A percentile compares a stretch with the other conserved stretches of the same genome.
These are phyloP conservation scores for Trichophyton benhamiae DNA, from an alignment of 2,329 filamentous ascomycete genomes.

Conservation along the genomic window DNA sequence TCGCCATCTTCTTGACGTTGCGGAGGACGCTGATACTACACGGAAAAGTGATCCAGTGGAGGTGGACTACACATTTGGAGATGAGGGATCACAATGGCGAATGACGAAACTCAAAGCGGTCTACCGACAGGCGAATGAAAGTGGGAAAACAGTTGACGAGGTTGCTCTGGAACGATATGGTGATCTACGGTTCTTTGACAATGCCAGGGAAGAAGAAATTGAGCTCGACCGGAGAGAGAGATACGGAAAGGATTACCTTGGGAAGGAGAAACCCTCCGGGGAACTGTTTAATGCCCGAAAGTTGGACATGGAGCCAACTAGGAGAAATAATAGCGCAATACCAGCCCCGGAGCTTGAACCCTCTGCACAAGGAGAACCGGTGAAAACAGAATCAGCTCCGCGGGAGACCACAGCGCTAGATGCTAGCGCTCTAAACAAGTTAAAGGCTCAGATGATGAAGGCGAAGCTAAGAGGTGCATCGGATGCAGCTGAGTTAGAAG, in stretches of 20 bases:
- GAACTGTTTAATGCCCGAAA: conserved; percentile 72
- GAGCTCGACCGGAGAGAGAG: conserved; percentile 71
- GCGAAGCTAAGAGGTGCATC: conserved; percentile 72
- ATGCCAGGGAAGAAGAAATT: conserved; percentile 82
- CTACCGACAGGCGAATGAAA: conserved; percentile 66
- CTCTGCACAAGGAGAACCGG: conserved; percentile 43
- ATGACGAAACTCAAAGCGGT: conserved; percentile 90
- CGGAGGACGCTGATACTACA: conserved; percentile 39
- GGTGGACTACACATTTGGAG: conserved; percentile 75
- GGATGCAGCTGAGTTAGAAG: conserved; percentile 64
- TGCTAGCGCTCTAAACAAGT: conserved; percentile 69
- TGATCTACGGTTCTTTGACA: conserved; percentile 71
- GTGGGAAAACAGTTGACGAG: conserved; percentile 61
- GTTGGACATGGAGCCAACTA: conserved; percentile 43
- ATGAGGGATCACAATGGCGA: conserved; percentile 81
- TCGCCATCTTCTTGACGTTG: conserved; percentile 50
- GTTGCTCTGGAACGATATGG: conserved; percentile 74
- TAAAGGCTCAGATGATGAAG: conserved; percentile 92
- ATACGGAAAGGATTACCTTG: conserved; percentile 74
- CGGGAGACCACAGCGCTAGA: conserved; percentile 48
- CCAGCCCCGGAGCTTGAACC: conserved; percentile 21
- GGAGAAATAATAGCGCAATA: conserved; percentile 23
- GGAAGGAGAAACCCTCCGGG: conserved; percentile 76
- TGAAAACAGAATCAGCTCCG: conserved; percentile 44
- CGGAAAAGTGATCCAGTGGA: conserved; percentile 44